Conservation (phyloP, 139 green algal species). For the Tetradesmus obliquus region DNA sequence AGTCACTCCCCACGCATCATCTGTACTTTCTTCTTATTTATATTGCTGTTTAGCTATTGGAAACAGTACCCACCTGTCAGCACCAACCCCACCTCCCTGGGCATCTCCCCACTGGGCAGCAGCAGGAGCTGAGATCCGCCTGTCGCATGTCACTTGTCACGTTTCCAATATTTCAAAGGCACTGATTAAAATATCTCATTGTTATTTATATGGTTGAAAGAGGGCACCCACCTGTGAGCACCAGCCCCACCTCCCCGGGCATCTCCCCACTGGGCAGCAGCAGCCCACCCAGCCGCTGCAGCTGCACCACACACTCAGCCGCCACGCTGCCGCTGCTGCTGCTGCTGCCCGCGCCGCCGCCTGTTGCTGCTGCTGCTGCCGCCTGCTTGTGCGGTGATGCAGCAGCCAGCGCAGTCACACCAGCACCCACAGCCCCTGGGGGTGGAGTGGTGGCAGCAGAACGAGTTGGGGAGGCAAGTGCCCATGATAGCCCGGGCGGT, state of each 20-base stretch:
- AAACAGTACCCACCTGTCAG: constrained; percentile 1
- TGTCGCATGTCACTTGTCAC: too few relatives aligned
- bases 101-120: constrained; percentile 26
- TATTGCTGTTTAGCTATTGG: too few relatives aligned
- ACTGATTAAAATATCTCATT: too few relatives aligned
- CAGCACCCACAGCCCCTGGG: not conserved
- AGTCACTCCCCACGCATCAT: too few relatives aligned
- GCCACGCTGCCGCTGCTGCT: not conserved
- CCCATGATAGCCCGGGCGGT: not conserved
- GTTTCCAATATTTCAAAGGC: too few relatives aligned
- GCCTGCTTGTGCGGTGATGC: not conserved
- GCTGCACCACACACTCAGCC: not conserved
- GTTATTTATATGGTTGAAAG: too few relatives aligned
- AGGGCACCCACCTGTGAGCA: constrained; percentile 37
- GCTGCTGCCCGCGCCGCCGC: not conserved
- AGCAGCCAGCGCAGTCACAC: not conserved
- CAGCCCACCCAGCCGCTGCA: constrained; percentile 6
- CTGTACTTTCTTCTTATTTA: too few relatives aligned
- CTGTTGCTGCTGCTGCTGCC: not conserved
- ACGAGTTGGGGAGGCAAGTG: not conserved
- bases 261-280: constrained; percentile 25
- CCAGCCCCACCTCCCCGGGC: constrained; percentile 17
- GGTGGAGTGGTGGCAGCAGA: not conserved
- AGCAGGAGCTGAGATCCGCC: too few relatives aligned
- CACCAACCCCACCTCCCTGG: constrained; percentile 8